Evolutionary conservation across 345 rosid species (phyloP), one percentile per base, ranked within the genome.

Genomic region (Rhizophora mangle): DNA sequence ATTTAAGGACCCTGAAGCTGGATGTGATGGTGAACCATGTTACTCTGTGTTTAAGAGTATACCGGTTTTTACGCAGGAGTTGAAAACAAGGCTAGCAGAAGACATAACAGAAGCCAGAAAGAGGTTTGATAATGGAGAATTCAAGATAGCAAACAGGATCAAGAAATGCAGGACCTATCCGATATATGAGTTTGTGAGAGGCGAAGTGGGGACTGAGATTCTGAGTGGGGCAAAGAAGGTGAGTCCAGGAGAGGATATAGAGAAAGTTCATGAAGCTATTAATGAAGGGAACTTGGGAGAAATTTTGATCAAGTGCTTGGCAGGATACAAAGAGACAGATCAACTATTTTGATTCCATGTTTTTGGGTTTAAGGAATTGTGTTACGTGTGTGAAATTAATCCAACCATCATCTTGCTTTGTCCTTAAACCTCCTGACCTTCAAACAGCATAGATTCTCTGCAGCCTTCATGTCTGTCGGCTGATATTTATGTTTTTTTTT

Each of bases 201-300:
- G 6, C 43, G 81, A 84, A 62, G 71, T 71, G 19, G 81, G 81
- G 52, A 81, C 85, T 7, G 76, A 79, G 73, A 78, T 81, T 47
- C 83, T 84, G 22, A 79, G 72, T 53, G 87, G 85, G 31, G 83
- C 72, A 24, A 84, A 81, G 77, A 78, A 76, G 60, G 74, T 74
- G 65, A 81, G 87, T 60, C 87, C 85, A n/a, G 87, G 85, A 29
- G 87, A 84, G 70, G 83, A 81, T 47, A 79, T 81, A 54, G 85
- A 81, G 80, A 84, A 81, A 70, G 83, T 84, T 49, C 68, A 70
- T 31, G 79, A 79, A 43, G 85, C 82, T 56, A 79, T 84, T 31
- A 55, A 79, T 27, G 79, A 77, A 63, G 85, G 80, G 13, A 84
- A 76, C 46, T 16, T 83, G 19, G 86, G 82, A 29, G 72, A 69